Conservation (phyloP, 441 rosid species). For the Adansonia grandidieri region DNA sequence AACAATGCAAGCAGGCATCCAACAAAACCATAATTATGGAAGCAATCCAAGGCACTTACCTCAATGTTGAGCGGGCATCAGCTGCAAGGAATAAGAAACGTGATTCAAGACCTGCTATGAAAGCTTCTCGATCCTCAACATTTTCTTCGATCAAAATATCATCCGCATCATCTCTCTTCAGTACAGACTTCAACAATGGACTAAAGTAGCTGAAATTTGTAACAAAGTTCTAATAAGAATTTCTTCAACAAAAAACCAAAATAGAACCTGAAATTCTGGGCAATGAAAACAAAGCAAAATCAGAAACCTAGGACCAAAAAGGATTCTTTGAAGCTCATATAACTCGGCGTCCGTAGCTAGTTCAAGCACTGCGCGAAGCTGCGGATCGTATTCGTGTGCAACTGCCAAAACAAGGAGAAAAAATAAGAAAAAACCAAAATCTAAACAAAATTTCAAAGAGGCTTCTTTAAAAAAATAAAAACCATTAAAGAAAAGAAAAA, state of each 20-base stretch:
- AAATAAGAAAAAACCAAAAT: slow-evolving; percentile 10
- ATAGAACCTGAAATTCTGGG: not conserved
- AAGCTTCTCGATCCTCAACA: slow-evolving; percentile 65
- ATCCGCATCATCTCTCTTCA: slow-evolving; percentile 58
- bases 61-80: slow-evolving; percentile 81
- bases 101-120: slow-evolving; percentile 73
- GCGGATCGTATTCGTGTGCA: slow-evolving; percentile 75
- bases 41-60: slow-evolving; percentile 43
- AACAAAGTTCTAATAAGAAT: slow-evolving; percentile 4
- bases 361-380: slow-evolving; percentile 83
- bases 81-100: slow-evolving; percentile 92
- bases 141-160: slow-evolving; percentile 63
- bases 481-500: not conserved
- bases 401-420: slow-evolving; percentile 29
- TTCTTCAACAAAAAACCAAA: not conserved
- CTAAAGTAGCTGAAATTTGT: slow-evolving; percentile 73
- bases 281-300: slow-evolving; percentile 1
- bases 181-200: slow-evolving; percentile 74
- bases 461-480: not conserved
- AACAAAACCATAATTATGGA: not conserved
- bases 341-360: slow-evolving; percentile 83
- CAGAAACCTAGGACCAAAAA: slow-evolving; percentile 83
- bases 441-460: not conserved
- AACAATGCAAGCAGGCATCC: not conserved
- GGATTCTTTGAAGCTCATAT: slow-evolving; percentile 74